Conservation (phyloP, 768 basidiomycete genomes). For the Tulasnella sp. region DNA sequence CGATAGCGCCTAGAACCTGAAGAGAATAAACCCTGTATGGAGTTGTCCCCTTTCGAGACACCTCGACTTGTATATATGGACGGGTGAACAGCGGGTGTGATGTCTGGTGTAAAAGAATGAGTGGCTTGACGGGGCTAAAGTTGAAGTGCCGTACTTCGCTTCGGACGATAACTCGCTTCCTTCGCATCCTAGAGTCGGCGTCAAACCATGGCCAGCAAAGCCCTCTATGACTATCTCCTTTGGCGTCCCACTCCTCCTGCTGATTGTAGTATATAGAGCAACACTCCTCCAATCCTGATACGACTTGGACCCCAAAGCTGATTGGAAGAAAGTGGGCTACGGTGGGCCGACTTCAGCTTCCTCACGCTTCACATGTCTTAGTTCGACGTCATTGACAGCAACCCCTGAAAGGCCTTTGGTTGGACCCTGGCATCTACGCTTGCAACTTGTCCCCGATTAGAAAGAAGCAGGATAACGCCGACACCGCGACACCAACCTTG, state of each 20-base stretch:
- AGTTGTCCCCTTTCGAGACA: background rate
- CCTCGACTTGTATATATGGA: background rate
- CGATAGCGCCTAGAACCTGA: background rate
- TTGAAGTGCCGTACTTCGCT: background rate
- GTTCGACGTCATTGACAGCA: background rate
- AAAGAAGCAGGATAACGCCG: background rate
- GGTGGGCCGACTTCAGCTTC: no score
- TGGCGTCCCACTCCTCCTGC: no score
- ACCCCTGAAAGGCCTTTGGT: background rate
- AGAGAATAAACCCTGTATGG: background rate
- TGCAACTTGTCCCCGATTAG: background rate
- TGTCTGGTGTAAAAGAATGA: background rate
- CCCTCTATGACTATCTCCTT: no score
- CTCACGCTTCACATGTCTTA: no score
- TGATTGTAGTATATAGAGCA: no score
- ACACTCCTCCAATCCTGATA: background rate
- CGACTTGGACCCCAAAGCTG: background rate
- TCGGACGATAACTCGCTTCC: background rate
- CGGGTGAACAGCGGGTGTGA: no score
- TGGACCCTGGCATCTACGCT: background rate
- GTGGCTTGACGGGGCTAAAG: background rate
- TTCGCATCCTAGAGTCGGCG: background rate
- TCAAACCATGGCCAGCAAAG: no score
- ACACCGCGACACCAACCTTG: background rate
- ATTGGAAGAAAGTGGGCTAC: no score